Conservation (phyloP, 2,329 filamentous ascomycete species). For the Lachnellula subtilissima region DNA sequence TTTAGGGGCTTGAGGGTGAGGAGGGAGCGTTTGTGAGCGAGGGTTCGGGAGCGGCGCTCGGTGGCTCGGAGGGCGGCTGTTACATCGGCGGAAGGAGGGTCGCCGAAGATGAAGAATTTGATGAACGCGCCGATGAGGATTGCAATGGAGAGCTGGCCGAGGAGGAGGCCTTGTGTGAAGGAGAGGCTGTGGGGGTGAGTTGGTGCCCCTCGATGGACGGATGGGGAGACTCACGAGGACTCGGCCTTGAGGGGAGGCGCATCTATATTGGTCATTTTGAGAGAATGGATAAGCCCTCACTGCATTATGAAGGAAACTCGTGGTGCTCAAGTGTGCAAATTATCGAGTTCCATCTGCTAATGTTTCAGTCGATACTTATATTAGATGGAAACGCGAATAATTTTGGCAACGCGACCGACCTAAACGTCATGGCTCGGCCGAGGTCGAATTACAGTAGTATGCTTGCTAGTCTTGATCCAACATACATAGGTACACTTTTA, state of each 20-base stretch:
- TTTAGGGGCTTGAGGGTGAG: slow-evolving; percentile 52
- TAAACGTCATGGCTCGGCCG: slow-evolving; percentile 14
- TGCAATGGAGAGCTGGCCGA: slow-evolving; percentile 90
- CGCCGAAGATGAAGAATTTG: slow-evolving; percentile 99
- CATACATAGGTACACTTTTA: too few relatives aligned
- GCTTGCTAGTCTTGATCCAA: too few relatives aligned
- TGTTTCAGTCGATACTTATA: not conserved
- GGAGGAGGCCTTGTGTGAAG: slow-evolving; percentile 88
- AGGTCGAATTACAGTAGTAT: too few relatives aligned
- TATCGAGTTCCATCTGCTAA: not conserved
- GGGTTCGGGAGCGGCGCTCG: slow-evolving; percentile 66
- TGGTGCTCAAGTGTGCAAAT: slow-evolving; percentile 5
- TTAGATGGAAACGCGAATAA: slow-evolving; percentile 3
- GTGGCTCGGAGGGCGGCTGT: slow-evolving; percentile 71
- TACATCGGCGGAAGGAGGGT: slow-evolving; percentile 77
- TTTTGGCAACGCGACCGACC: slow-evolving; percentile 9
- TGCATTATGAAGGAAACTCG: not conserved
- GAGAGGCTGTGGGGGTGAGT: slow-evolving; percentile 55
- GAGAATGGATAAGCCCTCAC: not conserved
- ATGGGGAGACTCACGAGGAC: slow-evolving; percentile 36
- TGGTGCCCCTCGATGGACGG: slow-evolving; percentile 1
- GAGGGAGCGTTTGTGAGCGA: slow-evolving; percentile 71
- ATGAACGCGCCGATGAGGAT: slow-evolving; percentile 91
- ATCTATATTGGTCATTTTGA: slow-evolving; percentile 17
- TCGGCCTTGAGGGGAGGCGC: slow-evolving; percentile 27